These are phyloP conservation scores for Hypericum androsaemum DNA, from an alignment of 345 rosid species.

Conservation along the genomic window DNA sequence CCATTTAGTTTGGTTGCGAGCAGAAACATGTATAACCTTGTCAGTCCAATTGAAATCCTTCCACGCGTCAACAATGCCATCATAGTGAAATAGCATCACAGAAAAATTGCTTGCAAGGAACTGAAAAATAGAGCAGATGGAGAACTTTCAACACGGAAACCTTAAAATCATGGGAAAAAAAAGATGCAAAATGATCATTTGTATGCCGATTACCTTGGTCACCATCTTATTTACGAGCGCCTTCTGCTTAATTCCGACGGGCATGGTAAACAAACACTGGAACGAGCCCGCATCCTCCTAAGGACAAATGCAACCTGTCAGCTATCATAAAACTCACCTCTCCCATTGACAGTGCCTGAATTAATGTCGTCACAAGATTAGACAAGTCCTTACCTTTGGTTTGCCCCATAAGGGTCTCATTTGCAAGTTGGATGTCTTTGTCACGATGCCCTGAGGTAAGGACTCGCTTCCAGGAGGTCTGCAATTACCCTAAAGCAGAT, in stretches of 20 bases:
- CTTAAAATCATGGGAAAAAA: background rate
- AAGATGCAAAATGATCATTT: background rate
- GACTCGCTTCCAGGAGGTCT: slow-evolving; percentile 44
- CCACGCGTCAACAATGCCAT: slow-evolving; percentile 77
- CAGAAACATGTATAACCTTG: slow-evolving; percentile 64
- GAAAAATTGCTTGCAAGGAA: slow-evolving; percentile 48
- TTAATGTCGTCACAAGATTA: background rate
- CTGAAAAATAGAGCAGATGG: slow-evolving; percentile 28
- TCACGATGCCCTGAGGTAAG: slow-evolving; percentile 45
- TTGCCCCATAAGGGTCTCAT: slow-evolving; percentile 57
- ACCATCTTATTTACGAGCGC: slow-evolving; percentile 45
- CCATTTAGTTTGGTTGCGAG: slow-evolving; percentile 86
- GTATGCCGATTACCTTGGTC: slow-evolving; percentile 32
- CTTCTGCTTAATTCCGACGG: slow-evolving; percentile 56
- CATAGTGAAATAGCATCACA: slow-evolving; percentile 90
- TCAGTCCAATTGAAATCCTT: slow-evolving; percentile 48
- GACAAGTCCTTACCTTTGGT: slow-evolving; percentile 29
- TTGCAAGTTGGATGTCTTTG: slow-evolving; percentile 38
- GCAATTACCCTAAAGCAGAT: slow-evolving; percentile 29
- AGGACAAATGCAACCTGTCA: slow-evolving; percentile 1
- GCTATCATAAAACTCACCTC: background rate
- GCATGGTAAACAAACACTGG: slow-evolving; percentile 32
- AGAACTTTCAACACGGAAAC: background rate
- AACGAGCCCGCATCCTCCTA: slow-evolving; percentile 24
- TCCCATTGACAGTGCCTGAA: no score